These are phyloP conservation scores for Carallia brachiata DNA, from an alignment of 345 rosid species.

Conservation along the genomic window DNA sequence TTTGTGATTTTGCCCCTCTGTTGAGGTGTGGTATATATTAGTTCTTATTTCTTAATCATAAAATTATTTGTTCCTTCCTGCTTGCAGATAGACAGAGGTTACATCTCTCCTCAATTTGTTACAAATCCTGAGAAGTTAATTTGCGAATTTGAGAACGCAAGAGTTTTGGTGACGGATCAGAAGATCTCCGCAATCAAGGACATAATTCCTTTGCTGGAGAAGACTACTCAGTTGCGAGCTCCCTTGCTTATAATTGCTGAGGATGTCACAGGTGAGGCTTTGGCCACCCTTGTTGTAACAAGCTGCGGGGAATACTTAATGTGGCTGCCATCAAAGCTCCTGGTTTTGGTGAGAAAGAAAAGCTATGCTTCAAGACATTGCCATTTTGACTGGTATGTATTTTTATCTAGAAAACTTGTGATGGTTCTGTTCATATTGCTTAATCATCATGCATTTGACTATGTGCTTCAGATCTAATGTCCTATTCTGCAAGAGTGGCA, in stretches of 20 bases:
- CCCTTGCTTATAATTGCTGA: slow-evolving; percentile 93
- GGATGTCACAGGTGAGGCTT: slow-evolving; percentile 94
- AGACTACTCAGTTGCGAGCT: slow-evolving; percentile 86
- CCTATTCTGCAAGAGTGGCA: not conserved
- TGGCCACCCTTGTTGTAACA: slow-evolving; percentile 95
- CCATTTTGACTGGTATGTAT: slow-evolving; percentile 74
- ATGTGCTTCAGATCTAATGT: not conserved
- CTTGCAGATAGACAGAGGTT: slow-evolving; percentile 89
- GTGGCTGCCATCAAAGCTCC: slow-evolving; percentile 98
- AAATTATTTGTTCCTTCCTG: not conserved
- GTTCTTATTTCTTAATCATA: slow-evolving; percentile 4
- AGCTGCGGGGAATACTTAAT: slow-evolving; percentile 82
- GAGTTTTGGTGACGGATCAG: slow-evolving; percentile 89
- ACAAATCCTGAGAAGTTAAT: slow-evolving; percentile 85
- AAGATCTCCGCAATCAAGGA: slow-evolving; percentile 91
- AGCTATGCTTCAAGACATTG: slow-evolving; percentile 92
- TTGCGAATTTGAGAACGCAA: slow-evolving; percentile 93
- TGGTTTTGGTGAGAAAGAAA: slow-evolving; percentile 94
- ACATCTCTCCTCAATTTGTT: slow-evolving; percentile 92
- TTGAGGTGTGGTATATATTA: not conserved
- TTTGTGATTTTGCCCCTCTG: no score
- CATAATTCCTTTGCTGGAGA: slow-evolving; percentile 86
- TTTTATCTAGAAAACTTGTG: not conserved
- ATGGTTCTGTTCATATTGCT: not conserved
- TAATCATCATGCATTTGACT: not conserved